Evolutionary conservation across 805 yeast genomes (phyloP).

Genomic region (Teunomyces gatunensis): DNA sequence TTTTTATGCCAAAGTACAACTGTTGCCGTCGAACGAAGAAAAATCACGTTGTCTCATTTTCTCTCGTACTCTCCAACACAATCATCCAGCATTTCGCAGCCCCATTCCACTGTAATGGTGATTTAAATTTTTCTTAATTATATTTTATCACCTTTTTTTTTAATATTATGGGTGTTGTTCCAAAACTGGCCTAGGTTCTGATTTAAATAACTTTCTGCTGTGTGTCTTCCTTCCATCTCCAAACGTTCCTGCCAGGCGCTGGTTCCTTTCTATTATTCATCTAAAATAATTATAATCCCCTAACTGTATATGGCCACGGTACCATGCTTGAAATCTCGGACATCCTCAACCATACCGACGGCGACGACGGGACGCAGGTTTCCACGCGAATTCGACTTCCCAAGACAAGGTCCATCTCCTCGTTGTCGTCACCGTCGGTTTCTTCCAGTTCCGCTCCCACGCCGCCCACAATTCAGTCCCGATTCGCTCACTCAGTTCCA

Average conservation of each 20-base stretch:
- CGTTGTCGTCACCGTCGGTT: slow-evolving; percentile 3
- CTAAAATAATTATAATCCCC: background rate
- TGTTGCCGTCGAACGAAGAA: background rate
- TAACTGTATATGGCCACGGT: background rate
- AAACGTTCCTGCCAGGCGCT: background rate
- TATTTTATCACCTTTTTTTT: background rate
- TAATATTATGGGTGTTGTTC: slow-evolving; percentile 1
- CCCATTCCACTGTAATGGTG: background rate
- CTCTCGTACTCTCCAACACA: background rate
- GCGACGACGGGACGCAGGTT: background rate
- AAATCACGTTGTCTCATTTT: background rate
- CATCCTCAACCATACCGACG: slow-evolving; percentile 14
- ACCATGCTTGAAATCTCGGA: slow-evolving; percentile 18
- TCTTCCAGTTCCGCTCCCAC: slow-evolving; percentile 1
- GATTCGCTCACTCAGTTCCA: slow-evolving; percentile 6
- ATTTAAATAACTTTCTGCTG: slow-evolving; percentile 1
- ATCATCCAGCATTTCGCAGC: background rate
- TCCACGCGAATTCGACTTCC: background rate
- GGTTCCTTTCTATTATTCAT: background rate
- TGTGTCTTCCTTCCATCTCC: background rate
- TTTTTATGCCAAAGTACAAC: background rate
- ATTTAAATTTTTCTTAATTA: slow-evolving; percentile 1
- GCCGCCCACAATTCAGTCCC: background rate
- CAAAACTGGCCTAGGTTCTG: background rate
- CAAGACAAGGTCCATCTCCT: slow-evolving; percentile 2